Evolutionary conservation across 495 filamentous ascomycete genomes (phyloP), one percentile per base, ranked within the genome.

Genomic region (Talaromyces adpressus): DNA sequence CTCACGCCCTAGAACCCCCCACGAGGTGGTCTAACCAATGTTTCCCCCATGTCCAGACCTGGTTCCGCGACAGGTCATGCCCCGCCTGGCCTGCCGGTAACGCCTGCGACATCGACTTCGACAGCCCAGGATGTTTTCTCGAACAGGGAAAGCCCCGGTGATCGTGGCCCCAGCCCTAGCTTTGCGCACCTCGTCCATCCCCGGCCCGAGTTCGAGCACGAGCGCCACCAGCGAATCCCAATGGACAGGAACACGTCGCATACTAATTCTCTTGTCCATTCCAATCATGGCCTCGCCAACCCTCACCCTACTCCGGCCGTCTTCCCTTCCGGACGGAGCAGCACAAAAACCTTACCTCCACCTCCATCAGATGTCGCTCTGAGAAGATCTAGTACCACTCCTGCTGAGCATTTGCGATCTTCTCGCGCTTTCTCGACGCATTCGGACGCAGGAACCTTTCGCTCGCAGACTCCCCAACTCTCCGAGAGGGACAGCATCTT

Each of bases 401-500:
- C 69, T 53, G 60, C 61, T 64, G 29, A 63, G 71, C 65, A 70
- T 68, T 60, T 69, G 67, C 27, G 68, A 70, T 63, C 60, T 62
- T 41, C 27, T 49, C 59, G 56, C 54, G 32, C 45, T 18, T 51
- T 53, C 11, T 25, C 51, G 16, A 14, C 30, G 6, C 57, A 20
- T 16, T 41, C 27, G 32, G 51, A 22, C 29, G 29, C 29, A 30
- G 29, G 29, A 1, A 20, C 57, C 18, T 62, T 51, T 59, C 57
- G 65, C 8, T 68, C 70, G 29, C 69, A 80, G 39, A 72, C 65
- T 53, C 83, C 83, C 29, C 83, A 84, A 70, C 71, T 87, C 67
- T 83, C 83, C 12, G 85, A 88, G 67, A 72, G 85, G 61, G 85
- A 88, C 63, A 85, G 81, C 70, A 87, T 87, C 70, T 87, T 86